These are phyloP conservation scores for Lindgomyces ingoldianus DNA, from an alignment of 495 filamentous ascomycete genomes.

Conservation along the genomic window DNA sequence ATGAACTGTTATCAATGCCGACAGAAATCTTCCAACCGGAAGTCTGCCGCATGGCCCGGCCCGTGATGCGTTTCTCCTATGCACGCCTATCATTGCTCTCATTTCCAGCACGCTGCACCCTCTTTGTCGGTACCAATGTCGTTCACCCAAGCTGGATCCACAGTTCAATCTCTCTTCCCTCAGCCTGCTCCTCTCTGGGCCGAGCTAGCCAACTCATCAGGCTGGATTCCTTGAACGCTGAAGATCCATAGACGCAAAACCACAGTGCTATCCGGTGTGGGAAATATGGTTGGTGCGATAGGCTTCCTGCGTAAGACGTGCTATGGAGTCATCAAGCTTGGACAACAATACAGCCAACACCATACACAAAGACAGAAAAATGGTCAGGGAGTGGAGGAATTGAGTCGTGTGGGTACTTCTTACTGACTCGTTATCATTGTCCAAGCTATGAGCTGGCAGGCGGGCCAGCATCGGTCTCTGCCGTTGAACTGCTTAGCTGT, in stretches of 20 bases:
- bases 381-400: neutral
- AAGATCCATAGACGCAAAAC: neutral
- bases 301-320: slow-evolving; percentile 6
- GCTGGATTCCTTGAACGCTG: neutral
- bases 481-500: neutral
- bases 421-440: slow-evolving; percentile 6
- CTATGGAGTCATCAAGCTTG: slow-evolving; percentile 15
- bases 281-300: neutral
- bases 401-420: neutral
- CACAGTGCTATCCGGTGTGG: neutral
- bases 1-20: slow-evolving; percentile 19
- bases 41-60: slow-evolving; percentile 18
- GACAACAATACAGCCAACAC: neutral
- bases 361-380: neutral
- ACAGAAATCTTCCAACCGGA: slow-evolving; percentile 21
- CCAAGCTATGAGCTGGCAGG: slow-evolving; percentile 14
- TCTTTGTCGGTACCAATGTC: slow-evolving; percentile 17
- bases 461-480: neutral
- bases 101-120: slow-evolving; percentile 10
- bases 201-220: slow-evolving; percentile 26
- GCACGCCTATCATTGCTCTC: slow-evolving; percentile 18
- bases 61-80: slow-evolving; percentile 1
- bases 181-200: neutral
- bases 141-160: slow-evolving; percentile 3
- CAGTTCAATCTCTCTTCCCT: neutral